Conservation (phyloP, 345 rosid species). For the Erodium maritimum region DNA sequence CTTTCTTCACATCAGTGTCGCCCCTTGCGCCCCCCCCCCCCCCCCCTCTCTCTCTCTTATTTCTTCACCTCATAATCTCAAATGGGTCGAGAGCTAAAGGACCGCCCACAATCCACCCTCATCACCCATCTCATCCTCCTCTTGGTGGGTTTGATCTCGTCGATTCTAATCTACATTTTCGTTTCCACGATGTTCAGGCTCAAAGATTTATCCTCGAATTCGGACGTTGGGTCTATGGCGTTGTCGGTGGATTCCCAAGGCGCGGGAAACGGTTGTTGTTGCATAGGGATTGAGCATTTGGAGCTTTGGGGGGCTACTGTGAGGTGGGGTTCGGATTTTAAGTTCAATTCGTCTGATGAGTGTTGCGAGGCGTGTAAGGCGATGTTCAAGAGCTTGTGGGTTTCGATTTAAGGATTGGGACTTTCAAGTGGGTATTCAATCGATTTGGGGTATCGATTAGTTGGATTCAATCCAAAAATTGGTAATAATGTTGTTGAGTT, state of each 20-base stretch:
- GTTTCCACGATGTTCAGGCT: slow-evolving; percentile 10
- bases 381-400: slow-evolving; percentile 25
- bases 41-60: neutral
- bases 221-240: neutral
- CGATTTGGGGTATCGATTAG: no score
- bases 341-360: slow-evolving; percentile 19
- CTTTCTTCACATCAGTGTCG: no score
- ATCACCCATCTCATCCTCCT: slow-evolving; percentile 12
- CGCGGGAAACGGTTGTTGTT: slow-evolving; percentile 10
- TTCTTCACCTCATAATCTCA: neutral
- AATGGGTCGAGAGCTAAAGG: slow-evolving; percentile 22
- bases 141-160: slow-evolving; percentile 14
- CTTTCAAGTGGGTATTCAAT: no score
- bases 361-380: slow-evolving; percentile 26
- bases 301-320: slow-evolving; percentile 28
- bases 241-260: neutral
- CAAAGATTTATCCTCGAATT: neutral
- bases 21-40: no score
- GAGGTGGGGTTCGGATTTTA: slow-evolving; percentile 29
- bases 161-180: slow-evolving; percentile 15
- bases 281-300: slow-evolving; percentile 24
- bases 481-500: no score
- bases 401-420: no score
- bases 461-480: no score
- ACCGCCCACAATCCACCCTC: slow-evolving; percentile 13